Percentiles rank a stretch among this genome's conserved stretches.
phyloP scores from a whole-genome alignment of 352 stramenopile species.

The Phytophthora aleatoria region DNA sequence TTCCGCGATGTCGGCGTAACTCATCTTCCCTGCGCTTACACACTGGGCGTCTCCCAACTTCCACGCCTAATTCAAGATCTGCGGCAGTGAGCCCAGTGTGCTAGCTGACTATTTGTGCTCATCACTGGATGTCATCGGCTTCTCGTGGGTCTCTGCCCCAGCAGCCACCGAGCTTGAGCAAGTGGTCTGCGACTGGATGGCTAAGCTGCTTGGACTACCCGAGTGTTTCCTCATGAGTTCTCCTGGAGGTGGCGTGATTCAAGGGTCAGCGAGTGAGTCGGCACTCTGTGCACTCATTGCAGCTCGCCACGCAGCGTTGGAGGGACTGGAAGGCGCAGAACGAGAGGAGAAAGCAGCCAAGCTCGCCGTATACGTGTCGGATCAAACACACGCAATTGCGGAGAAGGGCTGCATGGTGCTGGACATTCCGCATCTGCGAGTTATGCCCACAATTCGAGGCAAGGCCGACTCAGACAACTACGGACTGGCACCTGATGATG shows the following conservation, averaged over 20 bases:
- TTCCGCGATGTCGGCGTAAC: conserved; percentile 59
- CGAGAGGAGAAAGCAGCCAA: conserved; percentile 41
- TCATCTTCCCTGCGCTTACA: conserved; percentile 70
- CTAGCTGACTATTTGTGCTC: conserved; percentile 62
- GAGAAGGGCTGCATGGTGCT: conserved; percentile 76
- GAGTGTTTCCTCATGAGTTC: conserved; percentile 60
- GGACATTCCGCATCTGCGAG: conserved; percentile 58
- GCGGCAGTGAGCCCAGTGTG: conserved; percentile 51
- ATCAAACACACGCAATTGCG: conserved; percentile 74
- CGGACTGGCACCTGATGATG: conserved; percentile 49
- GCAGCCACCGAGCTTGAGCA: conserved; percentile 74
- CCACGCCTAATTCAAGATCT: conserved; percentile 70
- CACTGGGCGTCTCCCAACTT: conserved; percentile 76
- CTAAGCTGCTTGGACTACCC: conserved; percentile 57
- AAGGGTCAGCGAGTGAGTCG: conserved; percentile 67
- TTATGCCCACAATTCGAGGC: conserved; percentile 54
- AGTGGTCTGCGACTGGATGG: conserved; percentile 75
- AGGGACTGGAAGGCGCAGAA: conserved; percentile 40
- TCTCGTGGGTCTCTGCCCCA: conserved; percentile 65
- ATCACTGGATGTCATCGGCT: conserved; percentile 61
- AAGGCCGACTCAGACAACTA: conserved; percentile 58
- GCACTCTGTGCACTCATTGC: conserved; percentile 53
- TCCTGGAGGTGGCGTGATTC: conserved; percentile 67
- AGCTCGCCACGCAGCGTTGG: conserved; percentile 41
- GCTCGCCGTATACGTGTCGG: conserved; percentile 67